phyloP scores from a whole-genome alignment of 805 yeast species.

The Kregervanrija delftensis region DNA sequence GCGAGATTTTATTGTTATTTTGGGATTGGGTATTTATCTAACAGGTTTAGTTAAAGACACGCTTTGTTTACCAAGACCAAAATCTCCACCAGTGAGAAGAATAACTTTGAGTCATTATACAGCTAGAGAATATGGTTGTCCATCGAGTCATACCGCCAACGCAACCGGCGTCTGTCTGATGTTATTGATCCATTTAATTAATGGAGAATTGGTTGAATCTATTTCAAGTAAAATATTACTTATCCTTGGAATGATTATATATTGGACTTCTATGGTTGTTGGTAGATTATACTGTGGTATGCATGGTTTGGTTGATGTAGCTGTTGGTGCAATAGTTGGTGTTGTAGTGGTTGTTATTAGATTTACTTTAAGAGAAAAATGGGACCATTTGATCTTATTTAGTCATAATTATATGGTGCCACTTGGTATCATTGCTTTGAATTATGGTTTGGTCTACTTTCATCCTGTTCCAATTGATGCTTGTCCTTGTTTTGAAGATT shows the following conservation, averaged over 20 bases:
- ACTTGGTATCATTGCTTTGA: slow-evolving; percentile 35
- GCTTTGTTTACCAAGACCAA: slow-evolving; percentile 86
- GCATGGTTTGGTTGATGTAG: slow-evolving; percentile 87
- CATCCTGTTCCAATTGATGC: slow-evolving; percentile 86
- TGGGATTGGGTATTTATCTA: slow-evolving; percentile 64
- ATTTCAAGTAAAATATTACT: neutral
- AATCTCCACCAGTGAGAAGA: slow-evolving; percentile 85
- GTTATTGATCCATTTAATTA: slow-evolving; percentile 20
- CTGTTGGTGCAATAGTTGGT: slow-evolving; percentile 64
- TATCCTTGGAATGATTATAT: slow-evolving; percentile 30
- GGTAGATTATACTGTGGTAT: slow-evolving; percentile 94
- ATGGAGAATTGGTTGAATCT: slow-evolving; percentile 9
- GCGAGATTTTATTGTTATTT: slow-evolving; percentile 52
- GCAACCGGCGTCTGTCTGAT: slow-evolving; percentile 76
- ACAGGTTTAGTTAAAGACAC: slow-evolving; percentile 78
- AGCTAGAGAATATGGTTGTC: slow-evolving; percentile 90
- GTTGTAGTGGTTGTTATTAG: slow-evolving; percentile 43
- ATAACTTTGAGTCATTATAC: slow-evolving; percentile 90
- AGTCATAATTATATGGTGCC: slow-evolving; percentile 18
- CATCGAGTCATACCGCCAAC: slow-evolving; percentile 90
- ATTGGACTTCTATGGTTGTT: slow-evolving; percentile 56
- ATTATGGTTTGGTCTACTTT: slow-evolving; percentile 47
- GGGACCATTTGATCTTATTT: slow-evolving; percentile 40
- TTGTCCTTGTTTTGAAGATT: slow-evolving; percentile 95
- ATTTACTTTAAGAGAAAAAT: slow-evolving; percentile 27